phyloP scores from a whole-genome alignment of 768 basidiomycete genomes.

The Leccinum broughii region DNA sequence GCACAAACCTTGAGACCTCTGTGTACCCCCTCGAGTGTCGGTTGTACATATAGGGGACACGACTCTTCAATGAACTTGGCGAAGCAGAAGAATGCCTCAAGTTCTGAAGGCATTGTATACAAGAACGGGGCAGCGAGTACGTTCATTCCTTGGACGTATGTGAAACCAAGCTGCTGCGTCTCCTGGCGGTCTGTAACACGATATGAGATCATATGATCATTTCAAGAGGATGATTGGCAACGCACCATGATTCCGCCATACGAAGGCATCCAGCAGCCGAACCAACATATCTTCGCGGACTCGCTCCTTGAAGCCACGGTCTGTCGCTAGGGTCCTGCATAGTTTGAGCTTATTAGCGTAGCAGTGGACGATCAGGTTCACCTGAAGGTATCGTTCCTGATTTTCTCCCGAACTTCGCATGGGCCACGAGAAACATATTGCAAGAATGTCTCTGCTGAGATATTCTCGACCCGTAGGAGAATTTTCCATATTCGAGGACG shows the following conservation, averaged over 20 bases:
- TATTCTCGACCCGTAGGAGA: slow-evolving; percentile 74
- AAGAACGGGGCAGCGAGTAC: slow-evolving; percentile 97
- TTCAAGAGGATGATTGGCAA: background rate
- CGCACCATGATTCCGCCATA: slow-evolving; percentile 90
- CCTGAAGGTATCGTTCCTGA: slow-evolving; percentile 97
- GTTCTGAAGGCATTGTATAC: slow-evolving; percentile 94
- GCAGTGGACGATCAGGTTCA: slow-evolving; percentile 29
- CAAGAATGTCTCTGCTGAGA: slow-evolving; percentile 75
- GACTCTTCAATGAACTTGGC: slow-evolving; percentile 92
- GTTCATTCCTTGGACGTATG: slow-evolving; percentile 99
- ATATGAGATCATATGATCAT: background rate
- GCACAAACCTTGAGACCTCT: slow-evolving; percentile 80
- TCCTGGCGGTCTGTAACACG: slow-evolving; percentile 65
- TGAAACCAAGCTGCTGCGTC: slow-evolving; percentile 79
- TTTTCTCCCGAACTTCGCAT: slow-evolving; percentile 87
- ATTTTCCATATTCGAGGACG: slow-evolving; percentile 95
- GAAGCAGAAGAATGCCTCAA: slow-evolving; percentile 99
- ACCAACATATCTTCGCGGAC: slow-evolving; percentile 98
- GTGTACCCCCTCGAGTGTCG: slow-evolving; percentile 94
- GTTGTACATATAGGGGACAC: slow-evolving; percentile 96
- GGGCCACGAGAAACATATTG: slow-evolving; percentile 81
- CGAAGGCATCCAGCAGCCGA: slow-evolving; percentile 94
- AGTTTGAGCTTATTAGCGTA: slow-evolving; percentile 1
- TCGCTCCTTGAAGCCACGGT: slow-evolving; percentile 95
- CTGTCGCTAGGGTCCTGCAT: slow-evolving; percentile 82